Base-by-base conservation (phyloP, 140 eudicot genomes). In the Stevia rebaudiana region DNA sequence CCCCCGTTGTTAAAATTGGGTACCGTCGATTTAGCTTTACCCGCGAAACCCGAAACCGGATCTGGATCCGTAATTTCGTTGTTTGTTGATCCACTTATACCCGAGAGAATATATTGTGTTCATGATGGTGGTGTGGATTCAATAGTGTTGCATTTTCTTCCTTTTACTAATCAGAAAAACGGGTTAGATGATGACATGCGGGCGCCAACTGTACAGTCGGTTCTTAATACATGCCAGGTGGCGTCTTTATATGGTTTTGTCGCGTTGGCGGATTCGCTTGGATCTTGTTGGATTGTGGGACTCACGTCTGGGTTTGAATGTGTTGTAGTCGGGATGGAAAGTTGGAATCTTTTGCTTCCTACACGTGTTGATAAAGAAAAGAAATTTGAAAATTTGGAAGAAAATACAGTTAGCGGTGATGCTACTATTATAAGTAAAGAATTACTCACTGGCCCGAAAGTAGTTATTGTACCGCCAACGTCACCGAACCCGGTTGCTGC, bases 121-220 rank as follows among this genome's bases (percentile, higher is more conserved):
- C 98, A 92, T 63, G 80, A 79, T 66, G 98, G 95, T 61, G 98
- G 98, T n/a, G 77, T 83, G 40, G 98, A 92, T 79, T 88, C 98
- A 2, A 44, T 88, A 13, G 86, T 92, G 37, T 68, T 92, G 70
- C 95, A 92, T 83, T 92, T 85, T 72, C 86, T 92, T 41, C 98
- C 98, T 30, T 92, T 92, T 73, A 87, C 98, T 28, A 84, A 75
- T 80, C 95, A 87, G 73, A 76, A 75, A 35, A 80, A 73, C 35
- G 89, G 91, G 74, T 80, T 77, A 58, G 91, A 74, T 19, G 95
- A 81, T 63, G 75, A 63, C 52, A 82, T 81, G 83, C 75, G 79
- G 58, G 72, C 83, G 25, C 98, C 98, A 22, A 74, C 92, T 40
- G 98, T 91, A 43, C 80, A 74, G 58, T 79, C 98, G 39, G 95